Evolutionary conservation across 2,329 filamentous ascomycete genomes (phyloP).

Genomic region (Colletotrichum aenigma): DNA sequence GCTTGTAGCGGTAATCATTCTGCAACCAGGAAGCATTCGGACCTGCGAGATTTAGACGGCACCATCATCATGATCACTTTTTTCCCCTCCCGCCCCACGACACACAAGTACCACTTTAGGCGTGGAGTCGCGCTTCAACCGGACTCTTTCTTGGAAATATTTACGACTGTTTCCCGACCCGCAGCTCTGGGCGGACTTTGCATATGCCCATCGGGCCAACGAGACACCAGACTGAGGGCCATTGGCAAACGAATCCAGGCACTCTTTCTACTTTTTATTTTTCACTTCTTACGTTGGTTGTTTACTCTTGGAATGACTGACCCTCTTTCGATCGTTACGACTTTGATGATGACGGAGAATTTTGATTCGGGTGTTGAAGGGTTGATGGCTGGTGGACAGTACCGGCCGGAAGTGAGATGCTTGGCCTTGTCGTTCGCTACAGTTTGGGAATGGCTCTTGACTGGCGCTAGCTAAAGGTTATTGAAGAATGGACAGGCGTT

Average conservation of each 20-base stretch:
- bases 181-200: not conserved
- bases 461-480: constrained; percentile 12
- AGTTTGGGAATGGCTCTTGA: not conserved
- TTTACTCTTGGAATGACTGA: constrained; percentile 16
- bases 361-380: not conserved
- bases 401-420: not conserved
- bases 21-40: constrained; percentile 16
- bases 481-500: constrained; percentile 9
- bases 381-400: not conserved
- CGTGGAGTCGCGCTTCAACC: not conserved
- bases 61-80: constrained; percentile 9
- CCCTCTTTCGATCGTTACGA: constrained; percentile 20
- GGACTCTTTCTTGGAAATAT: constrained; percentile 16
- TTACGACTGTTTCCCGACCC: not conserved
- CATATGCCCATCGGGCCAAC: not conserved
- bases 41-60: constrained; percentile 15
- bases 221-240: not conserved
- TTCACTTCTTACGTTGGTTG: constrained; percentile 10
- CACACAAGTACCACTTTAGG: not conserved
- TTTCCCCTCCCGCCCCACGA: not conserved
- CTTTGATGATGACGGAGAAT: constrained; percentile 17
- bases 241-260: not conserved
- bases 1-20: not conserved
- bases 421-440: constrained; percentile 7
- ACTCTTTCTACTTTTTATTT: not conserved